Conservation (phyloP, 2,329 filamentous ascomycete species). For the Aspergillus fischeri region DNA sequence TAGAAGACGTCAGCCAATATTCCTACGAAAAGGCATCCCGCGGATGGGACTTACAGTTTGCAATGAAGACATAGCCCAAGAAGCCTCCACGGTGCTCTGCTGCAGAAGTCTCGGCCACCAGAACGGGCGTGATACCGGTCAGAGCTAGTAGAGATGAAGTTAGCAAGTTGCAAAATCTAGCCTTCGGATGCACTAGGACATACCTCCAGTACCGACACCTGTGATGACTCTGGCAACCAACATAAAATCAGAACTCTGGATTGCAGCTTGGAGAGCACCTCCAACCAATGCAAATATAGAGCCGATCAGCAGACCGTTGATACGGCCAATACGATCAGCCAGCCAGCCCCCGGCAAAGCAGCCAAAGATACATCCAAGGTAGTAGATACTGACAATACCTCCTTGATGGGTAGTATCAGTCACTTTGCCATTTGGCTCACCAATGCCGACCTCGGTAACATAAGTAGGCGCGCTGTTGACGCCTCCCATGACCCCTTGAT, state of each 20-base stretch:
- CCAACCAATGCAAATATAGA: slow-evolving; percentile 48
- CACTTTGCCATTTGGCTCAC: slow-evolving; percentile 42
- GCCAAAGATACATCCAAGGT: slow-evolving; percentile 49
- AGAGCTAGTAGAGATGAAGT: slow-evolving; percentile 25
- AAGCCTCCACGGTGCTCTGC: slow-evolving; percentile 46
- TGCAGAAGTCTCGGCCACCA: slow-evolving; percentile 47
- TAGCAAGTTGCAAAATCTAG: slow-evolving; percentile 6
- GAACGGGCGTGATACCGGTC: slow-evolving; percentile 48
- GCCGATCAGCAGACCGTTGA: slow-evolving; percentile 48
- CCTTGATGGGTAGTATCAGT: slow-evolving; percentile 49
- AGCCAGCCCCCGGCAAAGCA: slow-evolving; percentile 49
- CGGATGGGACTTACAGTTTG: slow-evolving; percentile 38
- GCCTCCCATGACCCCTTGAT: slow-evolving; percentile 53
- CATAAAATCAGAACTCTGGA: slow-evolving; percentile 47
- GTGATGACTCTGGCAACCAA: slow-evolving; percentile 49
- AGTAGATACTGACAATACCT: slow-evolving; percentile 52
- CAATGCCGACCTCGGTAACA: slow-evolving; percentile 41
- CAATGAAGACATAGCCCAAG: slow-evolving; percentile 50
- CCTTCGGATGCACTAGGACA: slow-evolving; percentile 9
- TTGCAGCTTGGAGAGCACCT: slow-evolving; percentile 46
- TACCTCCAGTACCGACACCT: slow-evolving; percentile 50
- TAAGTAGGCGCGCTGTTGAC: slow-evolving; percentile 44
- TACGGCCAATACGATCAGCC: slow-evolving; percentile 53
- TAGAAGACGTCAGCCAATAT: slow-evolving; percentile 8
- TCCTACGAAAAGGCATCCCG: not conserved